phyloP scores from a whole-genome alignment of 2,329 filamentous ascomycete species.

The Sporothrix dimorphospora region DNA sequence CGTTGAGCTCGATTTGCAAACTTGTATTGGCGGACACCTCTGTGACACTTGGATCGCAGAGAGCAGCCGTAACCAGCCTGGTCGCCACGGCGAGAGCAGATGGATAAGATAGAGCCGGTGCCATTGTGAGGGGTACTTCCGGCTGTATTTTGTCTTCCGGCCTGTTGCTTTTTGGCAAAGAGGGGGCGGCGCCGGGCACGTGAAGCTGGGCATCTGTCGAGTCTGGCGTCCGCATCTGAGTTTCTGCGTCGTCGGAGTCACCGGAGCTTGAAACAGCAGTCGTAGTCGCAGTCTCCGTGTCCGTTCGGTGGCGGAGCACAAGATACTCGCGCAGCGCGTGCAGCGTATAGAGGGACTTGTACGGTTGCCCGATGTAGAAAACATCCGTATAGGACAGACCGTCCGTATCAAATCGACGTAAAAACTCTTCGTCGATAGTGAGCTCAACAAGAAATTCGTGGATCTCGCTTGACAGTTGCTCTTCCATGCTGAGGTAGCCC shows the following conservation, averaged over 20 bases:
- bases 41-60: conserved; percentile 61
- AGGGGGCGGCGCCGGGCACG: background rate
- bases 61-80: conserved; percentile 60
- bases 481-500: conserved; percentile 74
- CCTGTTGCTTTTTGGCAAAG: background rate
- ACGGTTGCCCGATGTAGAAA: conserved; percentile 70
- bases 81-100: conserved; percentile 51
- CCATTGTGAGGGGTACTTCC: conserved; percentile 30
- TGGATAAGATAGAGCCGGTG: conserved; percentile 34
- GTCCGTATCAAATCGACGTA: conserved; percentile 60
- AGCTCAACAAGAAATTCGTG: conserved; percentile 72
- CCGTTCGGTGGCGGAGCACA: conserved; percentile 42
- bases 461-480: conserved; percentile 69
- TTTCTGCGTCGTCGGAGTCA: background rate
- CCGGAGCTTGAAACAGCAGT: background rate
- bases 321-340: conserved; percentile 68
- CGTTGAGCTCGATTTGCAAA: conserved; percentile 54
- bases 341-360: conserved; percentile 73
- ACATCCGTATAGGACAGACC: conserved; percentile 60
- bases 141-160: conserved; percentile 11
- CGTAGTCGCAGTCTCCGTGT: background rate
- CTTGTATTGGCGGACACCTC: conserved; percentile 48
- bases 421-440: conserved; percentile 66
- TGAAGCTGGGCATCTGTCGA: background rate
- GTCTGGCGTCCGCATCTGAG: conserved; percentile 12